Conservation (phyloP, 2,329 filamentous ascomycete genomes). For the Colletotrichum euphorbiae region DNA sequence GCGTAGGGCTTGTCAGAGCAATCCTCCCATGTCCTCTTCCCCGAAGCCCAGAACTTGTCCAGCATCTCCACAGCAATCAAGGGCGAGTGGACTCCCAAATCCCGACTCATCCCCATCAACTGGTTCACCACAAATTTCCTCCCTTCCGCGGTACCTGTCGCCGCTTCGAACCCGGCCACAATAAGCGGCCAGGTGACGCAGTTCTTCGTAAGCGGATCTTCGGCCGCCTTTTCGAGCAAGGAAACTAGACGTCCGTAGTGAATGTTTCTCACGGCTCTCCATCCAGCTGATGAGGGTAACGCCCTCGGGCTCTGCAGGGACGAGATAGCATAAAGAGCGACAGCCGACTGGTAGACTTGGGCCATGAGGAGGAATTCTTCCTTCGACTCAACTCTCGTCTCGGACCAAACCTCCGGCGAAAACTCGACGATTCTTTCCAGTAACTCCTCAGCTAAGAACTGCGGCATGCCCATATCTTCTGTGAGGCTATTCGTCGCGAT, state of each 20-base stretch:
- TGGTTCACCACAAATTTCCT: background rate
- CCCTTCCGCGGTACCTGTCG: background rate
- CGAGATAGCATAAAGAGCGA: slow-evolving; percentile 50
- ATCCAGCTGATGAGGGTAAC: slow-evolving; percentile 40
- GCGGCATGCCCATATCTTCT: slow-evolving; percentile 31
- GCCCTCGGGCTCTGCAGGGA: slow-evolving; percentile 50
- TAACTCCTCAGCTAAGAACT: slow-evolving; percentile 15
- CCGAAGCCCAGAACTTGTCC: slow-evolving; percentile 24
- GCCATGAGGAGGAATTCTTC: slow-evolving; percentile 40
- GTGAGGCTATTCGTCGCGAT: slow-evolving; percentile 30
- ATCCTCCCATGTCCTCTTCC: slow-evolving; percentile 9
- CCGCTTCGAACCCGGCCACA: slow-evolving; percentile 29
- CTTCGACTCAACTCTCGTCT: slow-evolving; percentile 10
- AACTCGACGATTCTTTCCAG: slow-evolving; percentile 44
- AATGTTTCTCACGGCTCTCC: slow-evolving; percentile 31
- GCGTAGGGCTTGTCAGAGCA: slow-evolving; percentile 27
- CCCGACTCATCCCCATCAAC: background rate
- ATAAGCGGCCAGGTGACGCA: slow-evolving; percentile 18
- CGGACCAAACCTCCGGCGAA: slow-evolving; percentile 48
- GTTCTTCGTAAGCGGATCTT: background rate
- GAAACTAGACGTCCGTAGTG: slow-evolving; percentile 38
- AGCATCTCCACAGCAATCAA: slow-evolving; percentile 6
- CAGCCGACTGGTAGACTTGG: slow-evolving; percentile 46
- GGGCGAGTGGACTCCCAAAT: slow-evolving; percentile 3
- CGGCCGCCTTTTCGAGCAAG: slow-evolving; percentile 38